phyloP scores from a whole-genome alignment of 1,139 yeast genomes.

The Candida smagusa region DNA sequence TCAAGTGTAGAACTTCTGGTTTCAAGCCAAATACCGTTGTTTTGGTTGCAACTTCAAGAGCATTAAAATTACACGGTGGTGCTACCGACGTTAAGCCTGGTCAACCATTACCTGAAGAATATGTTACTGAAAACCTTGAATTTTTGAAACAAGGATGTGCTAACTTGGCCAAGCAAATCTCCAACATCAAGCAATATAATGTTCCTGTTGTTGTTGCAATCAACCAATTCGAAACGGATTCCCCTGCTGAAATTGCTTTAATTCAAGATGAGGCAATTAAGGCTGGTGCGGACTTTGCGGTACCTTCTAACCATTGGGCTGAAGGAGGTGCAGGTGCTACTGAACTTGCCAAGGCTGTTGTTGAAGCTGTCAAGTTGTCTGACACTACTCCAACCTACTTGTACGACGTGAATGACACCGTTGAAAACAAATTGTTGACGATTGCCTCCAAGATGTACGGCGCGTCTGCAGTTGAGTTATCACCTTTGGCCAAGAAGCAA shows the following conservation, averaged over 20 bases:
- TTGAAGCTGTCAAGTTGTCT: conserved; percentile 47
- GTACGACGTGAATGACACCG: conserved; percentile 57
- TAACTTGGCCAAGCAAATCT: conserved; percentile 72
- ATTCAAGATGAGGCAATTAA: conserved; percentile 60
- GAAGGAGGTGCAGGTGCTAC: conserved; percentile 77
- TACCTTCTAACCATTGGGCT: conserved; percentile 77
- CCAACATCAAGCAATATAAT: conserved; percentile 66
- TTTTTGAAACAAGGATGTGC: conserved; percentile 64
- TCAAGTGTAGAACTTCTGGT: conserved; percentile 76
- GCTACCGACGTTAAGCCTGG: conserved; percentile 85
- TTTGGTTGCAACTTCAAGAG: conserved; percentile 76
- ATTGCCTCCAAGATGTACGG: conserved; percentile 78
- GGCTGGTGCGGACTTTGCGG: conserved; percentile 78
- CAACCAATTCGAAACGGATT: conserved; percentile 70
- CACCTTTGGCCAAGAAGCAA: conserved; percentile 64
- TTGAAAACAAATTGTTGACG: conserved; percentile 60
- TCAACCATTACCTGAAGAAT: conserved; percentile 66
- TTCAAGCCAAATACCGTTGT: conserved; percentile 71
- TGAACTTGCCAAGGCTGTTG: conserved; percentile 66
- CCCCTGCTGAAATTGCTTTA: conserved; percentile 62
- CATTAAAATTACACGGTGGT: conserved; percentile 79
- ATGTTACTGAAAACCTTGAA: conserved; percentile 63
- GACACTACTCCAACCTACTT: conserved; percentile 49
- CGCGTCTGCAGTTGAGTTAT: conserved; percentile 64
- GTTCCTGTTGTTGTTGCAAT: conserved; percentile 80